A percentile compares a stretch with the other conserved stretches of the same genome.
These are phyloP conservation scores for Fusarium sp. DNA, from an alignment of 2,329 filamentous ascomycete genomes.

Conservation along the genomic window DNA sequence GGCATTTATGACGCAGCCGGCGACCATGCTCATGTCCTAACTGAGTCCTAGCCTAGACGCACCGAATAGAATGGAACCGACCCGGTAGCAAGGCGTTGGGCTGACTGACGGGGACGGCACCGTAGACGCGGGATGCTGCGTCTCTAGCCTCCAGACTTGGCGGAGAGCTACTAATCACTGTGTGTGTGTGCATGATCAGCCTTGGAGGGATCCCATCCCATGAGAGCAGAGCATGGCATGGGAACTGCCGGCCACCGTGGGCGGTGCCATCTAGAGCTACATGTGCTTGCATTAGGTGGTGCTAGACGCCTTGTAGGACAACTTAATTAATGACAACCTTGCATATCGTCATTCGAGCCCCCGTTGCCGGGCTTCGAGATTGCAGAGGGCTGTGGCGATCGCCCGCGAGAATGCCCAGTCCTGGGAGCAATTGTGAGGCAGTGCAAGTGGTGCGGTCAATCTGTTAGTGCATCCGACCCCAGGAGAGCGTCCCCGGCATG, in stretches of 20 bases:
- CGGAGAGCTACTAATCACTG: conserved; percentile 11
- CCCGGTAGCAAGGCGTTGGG: neutral
- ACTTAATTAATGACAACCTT: neutral
- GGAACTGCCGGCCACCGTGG: conserved; percentile 26
- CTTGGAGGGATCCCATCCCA: conserved; percentile 33
- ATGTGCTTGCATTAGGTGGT: neutral
- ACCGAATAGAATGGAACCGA: neutral
- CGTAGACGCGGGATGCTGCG: conserved; percentile 29
- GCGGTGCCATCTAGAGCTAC: conserved; percentile 3
- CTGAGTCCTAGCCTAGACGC: neutral
- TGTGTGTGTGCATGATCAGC: conserved; percentile 32
- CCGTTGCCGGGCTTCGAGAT: neutral
- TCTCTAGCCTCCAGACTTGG: conserved; percentile 12
- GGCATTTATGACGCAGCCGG: conserved; percentile 4
- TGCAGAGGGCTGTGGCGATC: conserved; percentile 3
- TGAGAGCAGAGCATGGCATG: neutral
- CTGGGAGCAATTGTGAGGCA: neutral
- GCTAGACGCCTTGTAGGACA: conserved; percentile 5
- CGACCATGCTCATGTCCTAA: neutral
- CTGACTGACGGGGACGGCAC: conserved; percentile 22
- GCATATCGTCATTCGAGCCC: conserved; percentile 6
- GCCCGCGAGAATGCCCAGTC: neutral
- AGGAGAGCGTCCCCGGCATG: neutral
- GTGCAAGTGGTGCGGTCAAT: neutral
- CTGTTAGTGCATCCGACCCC: neutral